These are phyloP conservation scores for Calocera cornea DNA, from an alignment of 768 basidiomycete species.

Conservation along the genomic window DNA sequence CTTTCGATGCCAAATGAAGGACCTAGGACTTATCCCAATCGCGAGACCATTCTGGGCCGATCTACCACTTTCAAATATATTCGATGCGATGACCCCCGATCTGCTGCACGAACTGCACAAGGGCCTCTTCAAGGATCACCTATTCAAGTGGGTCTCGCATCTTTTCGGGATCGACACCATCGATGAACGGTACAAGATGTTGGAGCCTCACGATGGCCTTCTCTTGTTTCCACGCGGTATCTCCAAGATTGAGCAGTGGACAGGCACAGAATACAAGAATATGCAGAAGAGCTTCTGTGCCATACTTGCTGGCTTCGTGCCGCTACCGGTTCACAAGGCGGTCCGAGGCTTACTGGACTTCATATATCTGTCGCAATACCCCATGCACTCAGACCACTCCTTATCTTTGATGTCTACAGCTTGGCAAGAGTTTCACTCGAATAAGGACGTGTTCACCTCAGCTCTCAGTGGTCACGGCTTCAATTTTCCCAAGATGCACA, in stretches of 20 bases:
- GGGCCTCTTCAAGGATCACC: slow-evolving; percentile 35
- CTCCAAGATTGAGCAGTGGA: slow-evolving; percentile 1
- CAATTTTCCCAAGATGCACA: slow-evolving; percentile 30
- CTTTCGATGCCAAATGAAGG: slow-evolving; percentile 19
- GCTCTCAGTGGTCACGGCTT: slow-evolving; percentile 22
- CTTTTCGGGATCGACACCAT: slow-evolving; percentile 13
- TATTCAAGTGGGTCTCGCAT: slow-evolving; percentile 26
- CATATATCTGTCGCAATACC: slow-evolving; percentile 24
- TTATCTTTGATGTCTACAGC: slow-evolving; percentile 20
- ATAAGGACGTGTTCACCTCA: slow-evolving; percentile 24
- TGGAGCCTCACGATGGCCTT: slow-evolving; percentile 13
- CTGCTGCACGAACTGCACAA: slow-evolving; percentile 38
- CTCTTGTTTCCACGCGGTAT: slow-evolving; percentile 9
- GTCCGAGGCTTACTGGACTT: slow-evolving; percentile 25
- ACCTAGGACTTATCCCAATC: slow-evolving; percentile 13
- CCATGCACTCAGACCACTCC: slow-evolving; percentile 20
- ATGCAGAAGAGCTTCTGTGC: slow-evolving; percentile 28
- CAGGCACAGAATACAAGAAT: slow-evolving; percentile 7
- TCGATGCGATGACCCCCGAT: slow-evolving; percentile 27
- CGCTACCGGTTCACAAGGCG: slow-evolving; percentile 14
- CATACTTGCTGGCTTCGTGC: slow-evolving; percentile 20
- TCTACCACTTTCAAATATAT: slow-evolving; percentile 32
- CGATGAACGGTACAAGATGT: slow-evolving; percentile 12
- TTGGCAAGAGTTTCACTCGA: slow-evolving; percentile 19
- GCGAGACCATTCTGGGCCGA: slow-evolving; percentile 30